Evolutionary conservation across 2,329 filamentous ascomycete species (phyloP), one percentile per base, ranked within the genome.

Genomic region (Cladosporium cucumerinum): DNA sequence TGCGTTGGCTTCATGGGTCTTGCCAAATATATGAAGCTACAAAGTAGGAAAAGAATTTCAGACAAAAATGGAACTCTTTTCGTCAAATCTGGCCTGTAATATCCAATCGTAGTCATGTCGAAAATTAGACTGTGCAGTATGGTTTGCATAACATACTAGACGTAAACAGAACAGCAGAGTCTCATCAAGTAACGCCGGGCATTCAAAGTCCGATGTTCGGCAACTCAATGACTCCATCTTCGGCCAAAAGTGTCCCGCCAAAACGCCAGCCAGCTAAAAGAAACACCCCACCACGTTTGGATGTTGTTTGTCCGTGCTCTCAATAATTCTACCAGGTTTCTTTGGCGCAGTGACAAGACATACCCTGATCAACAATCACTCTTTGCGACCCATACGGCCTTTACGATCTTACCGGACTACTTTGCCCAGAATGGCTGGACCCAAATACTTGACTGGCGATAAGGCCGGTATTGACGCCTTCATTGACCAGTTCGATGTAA

Each of bases 401-500:
- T 32, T n/a, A 11, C 57, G 12, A n/a, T 51, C 25, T 12, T 23
- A 21, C 12, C 32, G 43, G 26, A 34, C 25, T 23, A 21, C 28
- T 18, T 8, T 18, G 25, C 39, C 7, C 21, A 55, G 18, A 4
- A 62, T 62, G 59, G 30, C 59, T n/a, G 39, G 30, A 25, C 48
- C 59, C 23, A 54, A 81, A 71, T 86, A 93, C 75, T 84, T 99
- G 69, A 94, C 89, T 43, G 93, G 93, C 76, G 88, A 98, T 75
- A 84, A 85, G 68, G 82, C 85, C 65, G 91, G 86, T 52, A 91
- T 97, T 71, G 86, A 89, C 58, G 88, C 89, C 60, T 99, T 99
- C 76, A 82, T 99, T 67, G 89, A 92, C 79, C 87, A 87, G 75
- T 99, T 97, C 75, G 95, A 99, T 82, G 95, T 75, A 65, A 80